Evolutionary conservation across 805 yeast species (phyloP), one percentile per base, ranked within the genome.

Genomic region (Candida pseudoglaebosa): DNA sequence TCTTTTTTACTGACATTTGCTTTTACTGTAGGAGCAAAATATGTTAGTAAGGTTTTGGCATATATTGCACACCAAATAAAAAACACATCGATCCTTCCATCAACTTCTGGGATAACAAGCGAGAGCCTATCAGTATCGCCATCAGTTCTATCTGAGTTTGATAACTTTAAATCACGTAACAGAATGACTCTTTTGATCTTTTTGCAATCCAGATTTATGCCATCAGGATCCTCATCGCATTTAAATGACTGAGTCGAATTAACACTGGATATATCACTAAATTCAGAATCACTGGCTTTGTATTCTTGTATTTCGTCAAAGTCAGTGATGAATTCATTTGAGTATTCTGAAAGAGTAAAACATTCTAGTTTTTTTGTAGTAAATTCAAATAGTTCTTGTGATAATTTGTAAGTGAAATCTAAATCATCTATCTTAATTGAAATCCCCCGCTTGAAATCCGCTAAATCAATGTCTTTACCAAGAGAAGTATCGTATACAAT

Each of bases 21-120:
- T 31, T 50, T 47, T 2, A 59, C 57, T 3, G 57, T 56, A 1
- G 73, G 73, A 2, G 61, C 55, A 41, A 64, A 62, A 34, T 49
- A 49, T 35, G 56, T 47, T 5, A 68, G 32, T 37, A 68, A 48
- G 1, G 62, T 56, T n/a, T 43, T 39, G 5, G 72, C 73, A 41
- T 69, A 69, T 28, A 66, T 45, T 4, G 52, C 40, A 46, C 73
- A 67, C 73, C 73, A 69, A 4, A 64, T 52, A 34, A 69, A 56
- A 42, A 67, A 68, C 29, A 61, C 58, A 44, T 67, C 72, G 5
- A 62, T 36, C 6, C 70, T 48, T 4, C 65, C 70, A 29, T 67
- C 69, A 2, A 66, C 36, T 37, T 63, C 70, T 1, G 70, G 69
- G 4, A 66, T 47, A 7, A 44, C 39, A 19, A 67, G 48, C 5